Percentiles rank a stretch among this genome's conserved stretches.
phyloP scores from a whole-genome alignment of 768 basidiomycete genomes.

The Tricholoma terreum region DNA sequence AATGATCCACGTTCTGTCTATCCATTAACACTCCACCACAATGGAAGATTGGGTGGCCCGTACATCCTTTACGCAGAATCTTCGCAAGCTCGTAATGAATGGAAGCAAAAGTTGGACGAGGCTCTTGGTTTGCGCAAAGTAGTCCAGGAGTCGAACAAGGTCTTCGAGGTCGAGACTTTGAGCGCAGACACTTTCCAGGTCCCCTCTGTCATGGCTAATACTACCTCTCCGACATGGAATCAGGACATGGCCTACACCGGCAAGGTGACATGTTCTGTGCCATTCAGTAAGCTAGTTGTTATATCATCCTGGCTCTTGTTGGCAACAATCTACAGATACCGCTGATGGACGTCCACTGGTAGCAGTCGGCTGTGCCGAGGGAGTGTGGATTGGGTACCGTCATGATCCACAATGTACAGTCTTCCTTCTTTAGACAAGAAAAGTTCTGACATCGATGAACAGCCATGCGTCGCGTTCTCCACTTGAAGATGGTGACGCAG shows the following conservation, averaged over 20 bases:
- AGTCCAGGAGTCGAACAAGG: constrained; percentile 92
- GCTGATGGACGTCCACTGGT: constrained; percentile 83
- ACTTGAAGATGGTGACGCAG: constrained; percentile 91
- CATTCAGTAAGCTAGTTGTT: constrained; percentile 67
- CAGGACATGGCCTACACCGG: constrained; percentile 72
- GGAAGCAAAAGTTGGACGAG: constrained; percentile 88
- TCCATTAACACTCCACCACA: constrained; percentile 88
- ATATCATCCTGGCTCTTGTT: neutral
- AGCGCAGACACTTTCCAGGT: constrained; percentile 87
- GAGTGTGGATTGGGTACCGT: constrained; percentile 96
- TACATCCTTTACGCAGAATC: constrained; percentile 89
- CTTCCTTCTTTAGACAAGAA: neutral
- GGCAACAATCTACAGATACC: constrained; percentile 52
- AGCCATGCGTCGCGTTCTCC: constrained; percentile 93
- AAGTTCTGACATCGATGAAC: constrained; percentile 2
- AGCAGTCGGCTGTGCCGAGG: constrained; percentile 92
- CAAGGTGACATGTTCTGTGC: constrained; percentile 92
- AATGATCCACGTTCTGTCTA: constrained; percentile 75
- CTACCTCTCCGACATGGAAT: constrained; percentile 59
- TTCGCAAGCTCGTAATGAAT: constrained; percentile 69
- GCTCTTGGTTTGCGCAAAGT: constrained; percentile 81
- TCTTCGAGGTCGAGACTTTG: constrained; percentile 89
- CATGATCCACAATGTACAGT: constrained; percentile 80
- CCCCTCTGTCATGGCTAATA: constrained; percentile 54
- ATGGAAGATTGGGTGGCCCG: constrained; percentile 81